Evolutionary conservation across 2,329 filamentous ascomycete genomes (phyloP).

Genomic region (Arthrobotrys pseudoclavata): DNA sequence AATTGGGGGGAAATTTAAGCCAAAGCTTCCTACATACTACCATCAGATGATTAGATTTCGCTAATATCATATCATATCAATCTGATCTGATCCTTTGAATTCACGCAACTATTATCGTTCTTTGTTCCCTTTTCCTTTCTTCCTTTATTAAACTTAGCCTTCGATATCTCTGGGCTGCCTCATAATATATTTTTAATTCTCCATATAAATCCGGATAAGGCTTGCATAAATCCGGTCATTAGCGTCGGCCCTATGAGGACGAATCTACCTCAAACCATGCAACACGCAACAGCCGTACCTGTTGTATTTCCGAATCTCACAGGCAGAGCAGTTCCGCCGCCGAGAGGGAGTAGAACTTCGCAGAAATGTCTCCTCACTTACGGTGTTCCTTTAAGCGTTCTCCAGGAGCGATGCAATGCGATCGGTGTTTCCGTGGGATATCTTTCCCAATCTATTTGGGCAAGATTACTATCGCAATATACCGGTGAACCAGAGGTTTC

Average conservation of each 20-base stretch:
- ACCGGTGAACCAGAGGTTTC: constrained; percentile 77
- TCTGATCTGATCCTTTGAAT: constrained; percentile 46
- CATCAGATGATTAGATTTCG: constrained; percentile 41
- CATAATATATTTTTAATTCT: constrained; percentile 27
- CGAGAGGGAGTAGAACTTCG: constrained; percentile 38
- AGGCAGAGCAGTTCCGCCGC: constrained; percentile 60
- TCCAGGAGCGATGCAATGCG: constrained; percentile 70
- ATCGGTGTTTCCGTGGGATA: constrained; percentile 76
- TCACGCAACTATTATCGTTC: constrained; percentile 15
- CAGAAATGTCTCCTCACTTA: constrained; percentile 61
- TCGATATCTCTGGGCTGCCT: constrained; percentile 23
- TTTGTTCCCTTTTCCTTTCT: constrained; percentile 15
- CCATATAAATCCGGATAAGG: constrained; percentile 29
- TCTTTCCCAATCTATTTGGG: constrained; percentile 80
- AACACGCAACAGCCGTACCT: constrained; percentile 41
- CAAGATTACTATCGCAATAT: constrained; percentile 73
- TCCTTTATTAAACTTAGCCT: not conserved
- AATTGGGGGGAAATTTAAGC: not conserved
- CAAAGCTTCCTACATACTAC: constrained; percentile 7
- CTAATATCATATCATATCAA: constrained; percentile 48
- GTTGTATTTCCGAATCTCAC: constrained; percentile 64
- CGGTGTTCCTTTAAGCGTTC: constrained; percentile 66
- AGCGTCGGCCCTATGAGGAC: constrained; percentile 9
- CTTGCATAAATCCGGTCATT: constrained; percentile 35
- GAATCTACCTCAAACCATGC: constrained; percentile 31